phyloP scores from a whole-genome alignment of 1,284 basidiomycete genomes.

The Leucoagaricus sp. region DNA sequence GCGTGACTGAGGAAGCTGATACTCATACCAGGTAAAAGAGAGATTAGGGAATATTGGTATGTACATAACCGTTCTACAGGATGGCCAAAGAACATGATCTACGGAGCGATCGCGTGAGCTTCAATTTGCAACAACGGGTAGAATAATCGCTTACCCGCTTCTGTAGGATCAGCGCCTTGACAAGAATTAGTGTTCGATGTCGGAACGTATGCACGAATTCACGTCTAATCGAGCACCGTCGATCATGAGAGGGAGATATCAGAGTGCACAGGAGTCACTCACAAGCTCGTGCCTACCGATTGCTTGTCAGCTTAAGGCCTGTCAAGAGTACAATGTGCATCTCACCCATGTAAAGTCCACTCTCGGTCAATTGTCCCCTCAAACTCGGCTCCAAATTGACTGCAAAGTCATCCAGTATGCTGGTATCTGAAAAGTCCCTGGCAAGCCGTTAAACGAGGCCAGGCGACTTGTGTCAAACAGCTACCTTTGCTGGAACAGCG shows the following conservation, averaged over 20 bases:
- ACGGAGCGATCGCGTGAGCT: constrained; percentile 10
- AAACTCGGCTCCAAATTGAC: constrained; percentile 69
- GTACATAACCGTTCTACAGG: constrained; percentile 97
- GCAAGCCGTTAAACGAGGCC: not conserved
- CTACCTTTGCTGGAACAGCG: constrained; percentile 82
- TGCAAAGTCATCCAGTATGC: constrained; percentile 85
- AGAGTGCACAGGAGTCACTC: constrained; percentile 28
- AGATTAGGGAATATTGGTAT: constrained; percentile 94
- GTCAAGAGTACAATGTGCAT: not conserved
- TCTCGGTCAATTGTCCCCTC: constrained; percentile 74
- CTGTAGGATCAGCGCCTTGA: constrained; percentile 94
- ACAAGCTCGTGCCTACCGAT: constrained; percentile 77
- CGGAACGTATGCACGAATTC: constrained; percentile 95
- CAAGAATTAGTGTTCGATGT: constrained; percentile 89
- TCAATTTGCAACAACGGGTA: not conserved
- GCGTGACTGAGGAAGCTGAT: not conserved
- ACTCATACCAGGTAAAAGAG: constrained; percentile 72
- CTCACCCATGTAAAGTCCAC: constrained; percentile 85
- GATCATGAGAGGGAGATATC: not conserved
- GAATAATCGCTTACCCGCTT: constrained; percentile 58
- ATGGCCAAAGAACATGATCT: constrained; percentile 98
- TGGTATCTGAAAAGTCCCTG: constrained; percentile 83
- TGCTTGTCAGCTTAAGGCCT: not conserved
- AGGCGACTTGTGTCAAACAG: not conserved
- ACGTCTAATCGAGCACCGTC: constrained; percentile 45